Evolutionary conservation across 257 asterid species (phyloP), one percentile per base, ranked within the genome.

Genomic region (Nicotiana sylvestris): DNA sequence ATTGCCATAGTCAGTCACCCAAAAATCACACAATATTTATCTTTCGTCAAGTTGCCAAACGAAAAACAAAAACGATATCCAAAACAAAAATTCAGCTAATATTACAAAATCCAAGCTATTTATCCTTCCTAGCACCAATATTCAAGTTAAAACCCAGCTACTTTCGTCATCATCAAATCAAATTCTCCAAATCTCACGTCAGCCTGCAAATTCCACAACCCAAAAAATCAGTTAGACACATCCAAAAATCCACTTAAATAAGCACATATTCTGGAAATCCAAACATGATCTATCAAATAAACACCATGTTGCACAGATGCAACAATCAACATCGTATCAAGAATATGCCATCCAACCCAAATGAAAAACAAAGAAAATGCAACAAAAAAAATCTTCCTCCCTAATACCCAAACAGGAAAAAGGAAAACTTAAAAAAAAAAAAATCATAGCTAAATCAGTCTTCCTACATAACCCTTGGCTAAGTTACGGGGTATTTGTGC

Each of bases 1-100:
- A 81, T 83, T 18, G 85, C 77, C 89, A 88, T 86, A 46, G 25
- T 81, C 62, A 69, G 57, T n/a, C 49, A 9, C 61, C 60, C 37
- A 81, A 68, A 49, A 37, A 21, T 30, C 60, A 67, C 46, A 53
- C 30, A 58, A 16, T 68, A 27, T 16, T 33, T 32, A 62, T 64
- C 83, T 46, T 49, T 25, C 61, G 32, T 49, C 64, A 51, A 74
- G 80, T 74, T 74, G 13, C 16, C 62, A 13, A 51, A 7, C 1
- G 0, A 25, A 74, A 49, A 49, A 27, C 43, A 74, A 74, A 27
- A 35, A 74, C 29, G 43, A 74, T 74, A 72, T 2, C 80, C 43
- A 74, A 74, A 74, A 61, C 80, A 51, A 74, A 15, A 27, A 21
- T 74, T 74, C 80, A 74, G 80, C 29, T 51, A 74, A 74, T 74